Evolutionary conservation across 1,139 yeast species (phyloP).

Genomic region (Kurtzmaniella quercitrusa): DNA sequence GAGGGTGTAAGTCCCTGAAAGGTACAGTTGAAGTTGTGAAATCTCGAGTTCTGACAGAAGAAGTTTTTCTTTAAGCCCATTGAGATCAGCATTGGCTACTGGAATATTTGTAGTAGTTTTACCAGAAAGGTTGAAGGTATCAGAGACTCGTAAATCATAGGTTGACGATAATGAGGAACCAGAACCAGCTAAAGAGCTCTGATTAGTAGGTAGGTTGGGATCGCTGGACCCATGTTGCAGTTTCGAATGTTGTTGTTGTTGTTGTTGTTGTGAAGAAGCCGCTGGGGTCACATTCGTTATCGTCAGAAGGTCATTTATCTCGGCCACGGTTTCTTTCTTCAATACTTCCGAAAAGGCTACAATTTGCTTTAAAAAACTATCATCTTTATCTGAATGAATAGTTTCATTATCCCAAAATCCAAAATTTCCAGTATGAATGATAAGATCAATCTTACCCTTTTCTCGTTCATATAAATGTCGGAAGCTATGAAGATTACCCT

Average conservation of each 20-base stretch:
- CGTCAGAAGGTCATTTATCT: conserved; percentile 43
- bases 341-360: conserved; percentile 65
- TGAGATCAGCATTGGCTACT: not conserved
- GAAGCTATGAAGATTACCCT: conserved; percentile 27
- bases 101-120: not conserved
- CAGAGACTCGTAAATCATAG: not conserved
- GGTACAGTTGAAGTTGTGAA: conserved; percentile 52
- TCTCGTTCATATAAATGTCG: conserved; percentile 16
- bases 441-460: conserved; percentile 19
- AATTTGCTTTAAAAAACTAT: conserved; percentile 55
- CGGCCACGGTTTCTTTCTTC: conserved; percentile 40
- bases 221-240: conserved; percentile 11
- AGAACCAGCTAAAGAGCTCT: not conserved
- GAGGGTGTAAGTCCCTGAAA: conserved; percentile 43
- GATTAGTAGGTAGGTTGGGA: not conserved
- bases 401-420: conserved; percentile 69
- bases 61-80: conserved; percentile 28
- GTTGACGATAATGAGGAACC: conserved; percentile 1
- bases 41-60: conserved; percentile 30
- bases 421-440: conserved; percentile 75
- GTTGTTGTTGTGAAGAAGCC: not conserved
- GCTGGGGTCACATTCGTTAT: conserved; percentile 14
- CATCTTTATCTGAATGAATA: conserved; percentile 47
- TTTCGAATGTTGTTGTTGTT: not conserved
- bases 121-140: not conserved